Conservation (phyloP, 495 filamentous ascomycete species). For the Lophiostoma macrostomum region DNA sequence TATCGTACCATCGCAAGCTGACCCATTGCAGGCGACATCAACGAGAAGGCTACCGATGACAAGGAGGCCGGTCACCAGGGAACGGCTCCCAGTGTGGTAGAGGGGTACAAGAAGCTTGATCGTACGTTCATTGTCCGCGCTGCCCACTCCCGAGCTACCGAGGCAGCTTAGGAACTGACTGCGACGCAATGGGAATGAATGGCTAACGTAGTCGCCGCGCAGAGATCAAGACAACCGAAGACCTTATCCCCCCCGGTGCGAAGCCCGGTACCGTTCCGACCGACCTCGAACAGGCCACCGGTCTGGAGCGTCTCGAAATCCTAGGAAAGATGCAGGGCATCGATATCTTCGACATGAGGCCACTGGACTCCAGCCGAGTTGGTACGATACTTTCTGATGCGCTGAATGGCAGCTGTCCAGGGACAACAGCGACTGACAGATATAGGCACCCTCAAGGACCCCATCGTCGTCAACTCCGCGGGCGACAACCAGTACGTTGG, state of each 20-base stretch:
- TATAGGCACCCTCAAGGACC: slow-evolving; percentile 81
- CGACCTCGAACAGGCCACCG: slow-evolving; percentile 91
- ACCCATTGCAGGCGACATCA: slow-evolving; percentile 24
- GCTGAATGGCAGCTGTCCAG: not conserved
- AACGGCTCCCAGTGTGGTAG: slow-evolving; percentile 19
- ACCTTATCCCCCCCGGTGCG: slow-evolving; percentile 82
- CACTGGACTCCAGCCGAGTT: slow-evolving; percentile 83
- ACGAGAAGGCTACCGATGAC: slow-evolving; percentile 27
- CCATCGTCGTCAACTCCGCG: slow-evolving; percentile 81
- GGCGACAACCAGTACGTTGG: slow-evolving; percentile 96
- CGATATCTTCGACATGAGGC: slow-evolving; percentile 97
- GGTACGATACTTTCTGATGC: slow-evolving; percentile 50
- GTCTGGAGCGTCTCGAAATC: slow-evolving; percentile 97
- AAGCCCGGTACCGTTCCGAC: slow-evolving; percentile 79
- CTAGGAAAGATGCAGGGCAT: slow-evolving; percentile 98
- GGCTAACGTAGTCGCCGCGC: slow-evolving; percentile 2
- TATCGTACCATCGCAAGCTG: slow-evolving; percentile 30
- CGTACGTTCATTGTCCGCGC: slow-evolving; percentile 26
- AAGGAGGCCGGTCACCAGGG: slow-evolving; percentile 23
- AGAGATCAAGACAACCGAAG: slow-evolving; percentile 80
- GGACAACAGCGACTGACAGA: slow-evolving; percentile 11
- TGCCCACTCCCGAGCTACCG: not conserved
- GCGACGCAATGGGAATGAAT: not conserved
- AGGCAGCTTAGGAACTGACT: not conserved
- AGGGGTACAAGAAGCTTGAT: slow-evolving; percentile 39